These are phyloP conservation scores for Cyclanthera cordifolia DNA, from an alignment of 306 rosid genomes.

Conservation along the genomic window DNA sequence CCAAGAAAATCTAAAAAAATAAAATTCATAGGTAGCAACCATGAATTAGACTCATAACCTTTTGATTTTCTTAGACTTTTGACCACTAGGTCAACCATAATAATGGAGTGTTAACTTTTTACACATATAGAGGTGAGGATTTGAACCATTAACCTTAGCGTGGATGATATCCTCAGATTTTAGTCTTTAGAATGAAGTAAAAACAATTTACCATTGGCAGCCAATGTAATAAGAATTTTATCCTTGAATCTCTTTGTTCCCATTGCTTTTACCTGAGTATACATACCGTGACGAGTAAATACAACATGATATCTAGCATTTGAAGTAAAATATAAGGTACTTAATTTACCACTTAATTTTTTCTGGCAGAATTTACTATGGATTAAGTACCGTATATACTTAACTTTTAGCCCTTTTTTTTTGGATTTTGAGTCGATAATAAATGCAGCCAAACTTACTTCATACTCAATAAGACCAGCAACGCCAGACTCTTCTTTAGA, in stretches of 20 bases:
- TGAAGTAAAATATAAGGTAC: neutral
- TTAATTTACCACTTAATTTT: neutral
- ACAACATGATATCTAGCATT: neutral
- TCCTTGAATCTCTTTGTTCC: conserved; percentile 46
- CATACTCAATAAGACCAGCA: conserved; percentile 54
- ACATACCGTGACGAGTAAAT: neutral
- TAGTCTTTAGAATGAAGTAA: too few relatives aligned
- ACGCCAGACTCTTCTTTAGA: conserved; percentile 53
- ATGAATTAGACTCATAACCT: too few relatives aligned
- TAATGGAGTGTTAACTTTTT: neutral
- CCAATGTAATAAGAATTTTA: conserved; percentile 56
- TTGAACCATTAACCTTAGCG: too few relatives aligned
- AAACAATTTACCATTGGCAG: conserved; percentile 48
- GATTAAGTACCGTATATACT: neutral
- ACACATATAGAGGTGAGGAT: too few relatives aligned
- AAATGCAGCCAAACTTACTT: conserved; percentile 29
- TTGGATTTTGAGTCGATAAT: neutral
- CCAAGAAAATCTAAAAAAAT: too few relatives aligned
- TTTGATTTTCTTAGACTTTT: too few relatives aligned
- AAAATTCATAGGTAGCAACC: too few relatives aligned
- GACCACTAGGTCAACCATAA: too few relatives aligned
- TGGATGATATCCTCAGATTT: too few relatives aligned
- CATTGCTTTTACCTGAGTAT: conserved; percentile 44
- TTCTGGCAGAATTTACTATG: neutral
- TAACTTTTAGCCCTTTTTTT: neutral